Conservation (phyloP, 805 yeast genomes). For the Wickerhamomyces bovis region DNA sequence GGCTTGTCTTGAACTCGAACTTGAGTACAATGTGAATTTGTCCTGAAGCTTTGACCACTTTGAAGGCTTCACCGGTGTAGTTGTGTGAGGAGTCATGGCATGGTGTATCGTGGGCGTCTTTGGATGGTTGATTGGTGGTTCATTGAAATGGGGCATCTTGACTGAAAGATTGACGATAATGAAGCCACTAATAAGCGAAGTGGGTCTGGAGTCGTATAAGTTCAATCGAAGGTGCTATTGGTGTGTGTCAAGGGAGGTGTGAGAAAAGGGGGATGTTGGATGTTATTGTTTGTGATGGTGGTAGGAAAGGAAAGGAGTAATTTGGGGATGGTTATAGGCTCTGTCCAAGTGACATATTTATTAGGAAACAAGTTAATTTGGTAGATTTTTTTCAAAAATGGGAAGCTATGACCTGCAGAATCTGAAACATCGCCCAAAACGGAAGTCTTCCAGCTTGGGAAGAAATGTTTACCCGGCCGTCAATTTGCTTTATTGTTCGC, state of each 20-base stretch:
- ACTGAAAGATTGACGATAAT: not conserved
- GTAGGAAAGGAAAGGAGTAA: too few species aligned
- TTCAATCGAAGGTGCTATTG: too few species aligned
- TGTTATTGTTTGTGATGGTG: too few species aligned
- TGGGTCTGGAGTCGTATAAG: too few species aligned
- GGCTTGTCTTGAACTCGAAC: not conserved
- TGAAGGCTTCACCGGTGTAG: constrained; percentile 7
- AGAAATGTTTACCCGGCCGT: not conserved
- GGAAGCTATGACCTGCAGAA: not conserved
- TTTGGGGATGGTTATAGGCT: too few species aligned
- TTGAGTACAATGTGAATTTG: constrained; percentile 10
- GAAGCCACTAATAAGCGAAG: too few species aligned
- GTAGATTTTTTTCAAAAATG: not conserved
- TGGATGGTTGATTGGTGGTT: constrained; percentile 1
- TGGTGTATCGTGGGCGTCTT: not conserved
- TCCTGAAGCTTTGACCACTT: constrained; percentile 22
- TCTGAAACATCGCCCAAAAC: not conserved
- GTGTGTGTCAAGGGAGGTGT: too few species aligned
- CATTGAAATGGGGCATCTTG: constrained; percentile 5
- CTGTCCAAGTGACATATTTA: too few species aligned
- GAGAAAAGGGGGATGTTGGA: not conserved
- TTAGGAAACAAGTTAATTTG: too few species aligned
- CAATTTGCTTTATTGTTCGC: not conserved
- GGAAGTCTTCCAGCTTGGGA: not conserved
- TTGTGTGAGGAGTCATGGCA: not conserved